Evolutionary conservation across 1,284 basidiomycete species (phyloP).

Genomic region (Apiotrichum gracile): DNA sequence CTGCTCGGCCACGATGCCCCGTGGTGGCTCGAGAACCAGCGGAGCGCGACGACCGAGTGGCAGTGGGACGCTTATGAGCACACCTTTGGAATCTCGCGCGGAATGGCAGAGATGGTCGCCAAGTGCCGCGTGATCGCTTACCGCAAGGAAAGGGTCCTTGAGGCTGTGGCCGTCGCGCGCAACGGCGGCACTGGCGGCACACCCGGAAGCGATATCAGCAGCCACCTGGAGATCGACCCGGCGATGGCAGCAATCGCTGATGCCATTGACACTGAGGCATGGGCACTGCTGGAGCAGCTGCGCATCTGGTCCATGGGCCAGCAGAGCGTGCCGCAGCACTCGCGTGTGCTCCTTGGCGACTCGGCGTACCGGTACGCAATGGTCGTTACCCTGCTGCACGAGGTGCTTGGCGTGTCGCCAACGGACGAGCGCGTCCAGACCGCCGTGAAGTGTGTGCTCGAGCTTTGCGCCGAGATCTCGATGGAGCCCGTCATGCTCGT

Average conservation of each 20-base stretch:
- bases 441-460: constrained; percentile 14
- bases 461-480: constrained; percentile 21
- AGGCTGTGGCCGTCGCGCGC: background rate
- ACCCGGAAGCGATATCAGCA: background rate
- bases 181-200: background rate
- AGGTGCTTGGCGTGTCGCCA: constrained; percentile 6
- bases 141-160: constrained; percentile 6
- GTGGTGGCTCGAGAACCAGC: constrained; percentile 16
- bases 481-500: constrained; percentile 18
- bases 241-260: constrained; percentile 5
- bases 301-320: constrained; percentile 10
- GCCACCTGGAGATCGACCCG: background rate
- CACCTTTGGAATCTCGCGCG: constrained; percentile 16
- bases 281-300: constrained; percentile 4
- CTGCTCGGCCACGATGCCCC: constrained; percentile 10
- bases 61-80: constrained; percentile 19
- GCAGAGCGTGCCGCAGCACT: constrained; percentile 2
- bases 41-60: constrained; percentile 3
- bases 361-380: constrained; percentile 18
- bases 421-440: constrained; percentile 5
- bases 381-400: constrained; percentile 10
- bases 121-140: constrained; percentile 9
- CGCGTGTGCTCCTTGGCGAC: constrained; percentile 17
- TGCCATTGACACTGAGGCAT: constrained; percentile 4
- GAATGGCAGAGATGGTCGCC: constrained; percentile 18